These are phyloP conservation scores for Umbelopsis sp. DNA, from an alignment of 192 early-diverging fungal genomes.

Conservation along the genomic window DNA sequence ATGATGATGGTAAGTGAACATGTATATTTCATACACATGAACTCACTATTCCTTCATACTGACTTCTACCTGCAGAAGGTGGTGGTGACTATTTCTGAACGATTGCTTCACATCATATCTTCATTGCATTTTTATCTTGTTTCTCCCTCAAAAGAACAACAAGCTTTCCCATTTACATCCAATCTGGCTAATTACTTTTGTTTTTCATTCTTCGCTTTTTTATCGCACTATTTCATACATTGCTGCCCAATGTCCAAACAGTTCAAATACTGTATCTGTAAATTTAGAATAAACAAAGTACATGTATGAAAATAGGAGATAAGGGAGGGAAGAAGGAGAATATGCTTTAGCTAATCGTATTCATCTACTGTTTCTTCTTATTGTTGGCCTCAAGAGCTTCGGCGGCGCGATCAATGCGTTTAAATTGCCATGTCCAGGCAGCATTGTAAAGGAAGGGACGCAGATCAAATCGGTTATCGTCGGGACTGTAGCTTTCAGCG, in stretches of 20 bases:
- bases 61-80: not conserved
- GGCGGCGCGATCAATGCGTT: constrained; percentile 72
- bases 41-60: too few relatives aligned
- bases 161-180: not conserved
- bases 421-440: constrained; percentile 93
- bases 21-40: not conserved
- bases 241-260: not conserved
- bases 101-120: not conserved
- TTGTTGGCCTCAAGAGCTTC: constrained; percentile 38
- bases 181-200: not conserved
- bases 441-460: constrained; percentile 96
- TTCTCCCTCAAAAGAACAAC: not conserved
- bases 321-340: not conserved
- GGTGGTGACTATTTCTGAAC: constrained; percentile 2
- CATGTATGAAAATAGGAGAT: too few relatives aligned
- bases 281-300: not conserved
- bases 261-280: not conserved
- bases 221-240: not conserved
- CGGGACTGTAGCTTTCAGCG: constrained; percentile 92
- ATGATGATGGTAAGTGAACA: constrained; percentile 27
- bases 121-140: not conserved
- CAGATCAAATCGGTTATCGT: constrained; percentile 97
- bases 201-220: not conserved
- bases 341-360: not conserved
- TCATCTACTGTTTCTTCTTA: constrained; percentile 8